Percentiles rank a stretch among this genome's conserved stretches.
Conservation (phyloP, 495 filamentous ascomycete species). For the Lophiotrema nucula region DNA sequence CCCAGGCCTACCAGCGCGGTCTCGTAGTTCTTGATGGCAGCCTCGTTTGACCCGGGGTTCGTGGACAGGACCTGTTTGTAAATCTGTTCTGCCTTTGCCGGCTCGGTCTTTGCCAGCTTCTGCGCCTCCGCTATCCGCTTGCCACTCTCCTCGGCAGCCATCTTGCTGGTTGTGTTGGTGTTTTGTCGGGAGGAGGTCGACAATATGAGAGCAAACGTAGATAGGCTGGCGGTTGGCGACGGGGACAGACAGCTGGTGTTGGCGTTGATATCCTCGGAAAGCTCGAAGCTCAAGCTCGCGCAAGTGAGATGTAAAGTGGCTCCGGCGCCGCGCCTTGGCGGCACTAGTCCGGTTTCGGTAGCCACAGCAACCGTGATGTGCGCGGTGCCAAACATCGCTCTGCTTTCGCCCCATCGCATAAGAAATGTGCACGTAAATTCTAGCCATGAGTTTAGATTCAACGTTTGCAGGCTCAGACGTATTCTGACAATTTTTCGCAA, state of each 20-base stretch:
- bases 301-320: background rate
- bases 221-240: too few species aligned
- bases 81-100: conserved; percentile 72
- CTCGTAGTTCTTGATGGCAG: conserved; percentile 85
- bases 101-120: conserved; percentile 73
- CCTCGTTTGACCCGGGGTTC: conserved; percentile 77
- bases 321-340: background rate
- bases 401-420: too few species aligned
- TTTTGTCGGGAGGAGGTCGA: background rate
- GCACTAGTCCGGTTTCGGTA: background rate
- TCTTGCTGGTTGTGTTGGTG: conserved; percentile 46
- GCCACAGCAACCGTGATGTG: conserved; percentile 17
- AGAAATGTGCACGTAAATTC: too few species aligned
- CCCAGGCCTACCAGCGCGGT: conserved; percentile 78
- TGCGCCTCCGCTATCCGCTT: conserved; percentile 79
- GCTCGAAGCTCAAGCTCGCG: conserved; percentile 17
- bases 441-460: too few species aligned
- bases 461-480: too few species aligned
- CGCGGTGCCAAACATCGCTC: too few species aligned
- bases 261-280: background rate
- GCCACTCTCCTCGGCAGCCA: conserved; percentile 50
- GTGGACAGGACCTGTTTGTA: conserved; percentile 88
- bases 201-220: background rate
- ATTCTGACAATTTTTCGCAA: background rate
- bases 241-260: background rate